phyloP scores from a whole-genome alignment of 495 filamentous ascomycete species.

The Talaromyces stipitatus region DNA sequence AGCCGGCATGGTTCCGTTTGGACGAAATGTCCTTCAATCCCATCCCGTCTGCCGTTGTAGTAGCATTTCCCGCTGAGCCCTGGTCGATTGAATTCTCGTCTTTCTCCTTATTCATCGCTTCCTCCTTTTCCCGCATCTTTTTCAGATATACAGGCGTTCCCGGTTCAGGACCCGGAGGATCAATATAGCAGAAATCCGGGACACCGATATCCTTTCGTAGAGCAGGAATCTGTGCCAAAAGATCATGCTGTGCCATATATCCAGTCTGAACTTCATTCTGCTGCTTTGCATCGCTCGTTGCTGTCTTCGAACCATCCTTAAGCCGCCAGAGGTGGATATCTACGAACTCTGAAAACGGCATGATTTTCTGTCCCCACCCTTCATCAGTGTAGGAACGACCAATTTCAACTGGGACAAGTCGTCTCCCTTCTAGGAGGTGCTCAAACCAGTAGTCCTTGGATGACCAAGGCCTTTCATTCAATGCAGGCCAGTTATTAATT shows the following conservation, averaged over 20 bases:
- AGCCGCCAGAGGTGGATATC: constrained; percentile 43
- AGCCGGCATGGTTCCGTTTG: constrained; percentile 7
- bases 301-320: neutral
- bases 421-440: constrained; percentile 65
- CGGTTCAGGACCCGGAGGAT: constrained; percentile 39
- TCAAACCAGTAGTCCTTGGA: constrained; percentile 65
- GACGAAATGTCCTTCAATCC: neutral
- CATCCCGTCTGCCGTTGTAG: neutral
- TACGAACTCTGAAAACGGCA: constrained; percentile 70
- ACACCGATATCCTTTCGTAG: constrained; percentile 68
- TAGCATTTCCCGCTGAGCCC: neutral
- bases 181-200: constrained; percentile 80
- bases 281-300: neutral
- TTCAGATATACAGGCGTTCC: constrained; percentile 43
- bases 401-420: constrained; percentile 85
- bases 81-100: neutral
- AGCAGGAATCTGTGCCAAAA: constrained; percentile 74
- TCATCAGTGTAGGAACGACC: constrained; percentile 82
- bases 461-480: constrained; percentile 61
- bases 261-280: constrained; percentile 29
- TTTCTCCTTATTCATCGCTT: constrained; percentile 7
- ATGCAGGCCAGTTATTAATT: constrained; percentile 69
- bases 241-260: constrained; percentile 88
- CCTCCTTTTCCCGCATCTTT: constrained; percentile 27
- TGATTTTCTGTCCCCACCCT: constrained; percentile 78